Base-by-base conservation (phyloP, 1,284 basidiomycete species). In the Heterobasidion annosum region DNA sequence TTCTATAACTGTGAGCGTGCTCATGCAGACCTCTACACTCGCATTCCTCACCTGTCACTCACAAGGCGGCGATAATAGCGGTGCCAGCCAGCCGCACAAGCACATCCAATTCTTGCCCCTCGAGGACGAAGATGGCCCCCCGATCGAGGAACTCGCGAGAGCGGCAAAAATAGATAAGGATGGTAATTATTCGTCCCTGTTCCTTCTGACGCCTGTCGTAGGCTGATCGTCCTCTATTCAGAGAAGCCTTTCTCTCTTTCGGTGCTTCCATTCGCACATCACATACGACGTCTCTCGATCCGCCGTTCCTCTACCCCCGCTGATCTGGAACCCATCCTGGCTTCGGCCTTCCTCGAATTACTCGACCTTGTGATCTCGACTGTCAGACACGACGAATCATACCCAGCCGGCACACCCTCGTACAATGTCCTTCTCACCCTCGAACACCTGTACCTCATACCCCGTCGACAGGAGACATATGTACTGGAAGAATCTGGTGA, bases 21-120 rank as follows among this genome's bases (percentile, higher is more conserved):
- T 25, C 16, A 40, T 40, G 33, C 13, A 6, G 46, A 48, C 47
- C 9, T 45, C 32, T 34, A 35, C 50, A 34, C n/a, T 16, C 34
- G 37, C 13, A 15, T 55, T 19, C 19, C 51, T 16, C 35, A 16
- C 13, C 42, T 16, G 34, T n/a, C 18, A 7, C 45, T 8, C 44
- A 55, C 1, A 53, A 88, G 89, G 90, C 61, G 91, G 91, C 4
- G 75, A 81, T 49, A 75, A 80, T 48, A 92, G 89, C 56, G 93
- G 92, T 37, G 91, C 93, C 8, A 92, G 89, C 66, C 92, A 95
- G 70, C 74, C 78, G 1, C 92, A 93, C 70, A 91, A 94, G 62
- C 92, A 95, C 66, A 64, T 94, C 18, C 92, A 95, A 67, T 85
- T 93, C 58, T 70, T 94, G 34, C 84, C 87, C 16, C 67, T 83